Percentiles rank a stretch among this genome's conserved stretches.
phyloP scores from a whole-genome alignment of 2,329 filamentous ascomycete genomes.

The Aspergillus ibericus region DNA sequence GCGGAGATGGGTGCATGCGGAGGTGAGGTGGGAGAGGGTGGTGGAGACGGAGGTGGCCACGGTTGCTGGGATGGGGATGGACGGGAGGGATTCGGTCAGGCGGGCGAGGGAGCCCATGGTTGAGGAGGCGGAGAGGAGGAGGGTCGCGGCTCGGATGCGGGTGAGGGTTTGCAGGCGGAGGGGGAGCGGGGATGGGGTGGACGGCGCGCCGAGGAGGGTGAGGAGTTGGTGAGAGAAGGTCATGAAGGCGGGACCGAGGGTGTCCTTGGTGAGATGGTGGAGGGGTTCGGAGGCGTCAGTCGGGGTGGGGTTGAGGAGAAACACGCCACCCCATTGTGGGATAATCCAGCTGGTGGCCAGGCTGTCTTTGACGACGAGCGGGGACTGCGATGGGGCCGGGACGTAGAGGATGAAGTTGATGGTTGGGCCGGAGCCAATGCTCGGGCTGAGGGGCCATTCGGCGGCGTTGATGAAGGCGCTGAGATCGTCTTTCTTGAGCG shows the following conservation, averaged over 20 bases:
- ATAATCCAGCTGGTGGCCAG: constrained; percentile 81
- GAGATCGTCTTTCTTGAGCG: constrained; percentile 78
- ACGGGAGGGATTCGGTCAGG: constrained; percentile 77
- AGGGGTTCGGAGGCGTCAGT: constrained; percentile 35
- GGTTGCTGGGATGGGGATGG: constrained; percentile 84
- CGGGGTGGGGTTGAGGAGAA: constrained; percentile 62
- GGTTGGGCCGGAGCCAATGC: constrained; percentile 88
- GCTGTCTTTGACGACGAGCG: constrained; percentile 60
- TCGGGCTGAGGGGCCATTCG: constrained; percentile 94
- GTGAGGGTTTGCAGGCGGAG: constrained; percentile 80
- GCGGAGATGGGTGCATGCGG: constrained; percentile 70
- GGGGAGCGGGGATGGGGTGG: constrained; percentile 74
- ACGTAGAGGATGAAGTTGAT: constrained; percentile 95
- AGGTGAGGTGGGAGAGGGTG: constrained; percentile 73
- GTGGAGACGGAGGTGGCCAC: constrained; percentile 83
- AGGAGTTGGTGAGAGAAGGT: constrained; percentile 90
- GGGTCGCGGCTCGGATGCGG: constrained; percentile 79
- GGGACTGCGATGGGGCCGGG: constrained; percentile 66
- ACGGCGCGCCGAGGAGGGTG: constrained; percentile 80
- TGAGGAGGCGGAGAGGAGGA: constrained; percentile 85
- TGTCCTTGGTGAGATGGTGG: constrained; percentile 60
- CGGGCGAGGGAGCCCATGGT: constrained; percentile 91
- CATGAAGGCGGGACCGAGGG: constrained; percentile 76
- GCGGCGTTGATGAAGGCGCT: constrained; percentile 96
- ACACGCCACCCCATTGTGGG: constrained; percentile 87